Conservation (phyloP, 257 asterid species). For the Petunia secreta region DNA sequence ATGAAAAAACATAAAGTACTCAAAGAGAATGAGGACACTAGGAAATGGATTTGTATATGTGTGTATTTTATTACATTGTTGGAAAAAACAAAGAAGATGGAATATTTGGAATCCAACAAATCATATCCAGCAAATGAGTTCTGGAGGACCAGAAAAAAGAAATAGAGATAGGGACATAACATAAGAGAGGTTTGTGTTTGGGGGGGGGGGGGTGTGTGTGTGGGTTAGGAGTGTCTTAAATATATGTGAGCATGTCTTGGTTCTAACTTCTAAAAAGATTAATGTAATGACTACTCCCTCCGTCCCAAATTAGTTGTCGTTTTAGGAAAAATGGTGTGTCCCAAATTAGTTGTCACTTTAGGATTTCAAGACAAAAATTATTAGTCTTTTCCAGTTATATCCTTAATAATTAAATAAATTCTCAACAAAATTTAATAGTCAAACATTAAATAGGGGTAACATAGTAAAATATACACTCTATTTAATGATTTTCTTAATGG, state of each 20-base stretch:
- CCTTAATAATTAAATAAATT: too few relatives aligned
- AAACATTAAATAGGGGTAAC: too few relatives aligned
- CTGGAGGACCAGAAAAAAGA: conserved; percentile 43
- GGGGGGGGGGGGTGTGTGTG: background rate
- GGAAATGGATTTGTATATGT: background rate
- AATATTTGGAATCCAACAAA: background rate
- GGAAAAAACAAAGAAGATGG: background rate
- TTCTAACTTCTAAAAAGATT: background rate
- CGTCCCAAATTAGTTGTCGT: too few relatives aligned
- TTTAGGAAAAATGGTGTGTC: too few relatives aligned
- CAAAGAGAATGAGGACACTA: background rate
- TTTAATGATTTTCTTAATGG: too few relatives aligned
- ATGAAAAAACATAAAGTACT: background rate
- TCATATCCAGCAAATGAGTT: conserved; percentile 49
- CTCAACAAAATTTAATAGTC: too few relatives aligned
- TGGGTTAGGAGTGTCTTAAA: conserved; percentile 1
- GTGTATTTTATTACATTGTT: conserved; percentile 30
- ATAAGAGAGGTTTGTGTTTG: background rate
- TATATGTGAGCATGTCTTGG: conserved; percentile 39
- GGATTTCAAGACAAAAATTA: too few relatives aligned
- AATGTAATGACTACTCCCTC: too few relatives aligned
- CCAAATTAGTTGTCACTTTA: too few relatives aligned
- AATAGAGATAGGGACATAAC: conserved; percentile 5
- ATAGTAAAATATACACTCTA: too few relatives aligned
- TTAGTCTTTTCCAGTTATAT: too few relatives aligned